Evolutionary conservation across 2,329 filamentous ascomycete genomes (phyloP), one percentile per base, ranked within the genome.

Genomic region (Alternaria viburni): DNA sequence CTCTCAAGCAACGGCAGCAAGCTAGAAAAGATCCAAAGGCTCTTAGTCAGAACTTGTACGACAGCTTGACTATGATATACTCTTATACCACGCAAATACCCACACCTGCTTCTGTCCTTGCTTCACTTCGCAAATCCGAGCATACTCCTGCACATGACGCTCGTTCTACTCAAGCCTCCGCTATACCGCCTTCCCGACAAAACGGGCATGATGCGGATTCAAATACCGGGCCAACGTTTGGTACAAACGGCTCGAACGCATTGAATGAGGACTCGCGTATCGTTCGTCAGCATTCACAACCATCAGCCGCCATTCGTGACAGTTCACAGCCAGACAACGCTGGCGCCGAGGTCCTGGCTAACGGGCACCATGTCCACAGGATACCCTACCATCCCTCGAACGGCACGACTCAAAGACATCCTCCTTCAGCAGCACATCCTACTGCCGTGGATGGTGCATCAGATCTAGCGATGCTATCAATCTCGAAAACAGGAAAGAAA

Each of bases 11-110:
- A 54, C 71, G 71, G 26, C 76, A 69, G 23, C 77, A 72, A 75
- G 54, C 58, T 13, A 76, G 76, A 51, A 89, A 86, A 69, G 88
- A 90, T 68, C 83, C 83, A 1, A 88, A 87, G 70, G 89, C 88
- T 3, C 87, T 90, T 60, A 86, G 86, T 3, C 89, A 90, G 68
- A 86, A 85, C 62, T 74, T 88, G 1, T 87, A 86, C 66, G 78
- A 80, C 65, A 80, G 75, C 44, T 65, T 73, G 15, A 66, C 73
- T n/a, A 61, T 79, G 59, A 77, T 79, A 55, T 75, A 71, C 61
- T 74, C 73, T 5, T 79, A 74, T 62, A 78, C 75, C 13, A 77
- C 73, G 55, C 72, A 74, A 19, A 69, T 79, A 44, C 72, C 77
- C 23, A 74, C 44, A 55, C 59, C 77, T 25, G 19, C 61, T 9